phyloP scores from a whole-genome alignment of 257 asterid genomes.

The Nicotiana undulata region DNA sequence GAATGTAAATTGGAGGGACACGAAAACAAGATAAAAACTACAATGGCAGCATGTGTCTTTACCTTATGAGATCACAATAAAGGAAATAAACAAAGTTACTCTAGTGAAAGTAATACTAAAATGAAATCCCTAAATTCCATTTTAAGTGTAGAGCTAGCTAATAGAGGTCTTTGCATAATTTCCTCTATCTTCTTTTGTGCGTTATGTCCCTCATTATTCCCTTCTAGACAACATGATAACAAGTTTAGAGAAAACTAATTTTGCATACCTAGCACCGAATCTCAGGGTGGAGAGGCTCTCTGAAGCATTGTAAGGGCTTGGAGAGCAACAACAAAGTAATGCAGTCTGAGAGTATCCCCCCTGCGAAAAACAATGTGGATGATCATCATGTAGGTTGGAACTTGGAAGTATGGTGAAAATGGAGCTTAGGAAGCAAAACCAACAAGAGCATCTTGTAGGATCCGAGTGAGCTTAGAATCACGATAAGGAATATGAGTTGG shows the following conservation, averaged over 20 bases:
- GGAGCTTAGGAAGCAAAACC: constrained; percentile 26
- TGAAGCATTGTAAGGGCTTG: constrained; percentile 66
- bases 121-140: neutral
- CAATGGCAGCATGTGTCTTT: neutral
- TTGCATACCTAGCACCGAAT: constrained; percentile 70
- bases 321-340: constrained; percentile 87
- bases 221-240: neutral
- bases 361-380: constrained; percentile 36
- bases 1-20: neutral
- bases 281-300: constrained; percentile 85
- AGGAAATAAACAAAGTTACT: neutral
- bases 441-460: constrained; percentile 77
- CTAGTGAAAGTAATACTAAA: neutral
- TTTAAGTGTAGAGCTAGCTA: neutral
- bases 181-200: neutral
- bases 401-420: neutral
- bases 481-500: constrained; percentile 72
- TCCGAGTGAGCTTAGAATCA: constrained; percentile 83
- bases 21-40: neutral
- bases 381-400: constrained; percentile 6
- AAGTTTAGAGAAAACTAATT: neutral
- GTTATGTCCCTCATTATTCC: neutral
- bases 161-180: neutral
- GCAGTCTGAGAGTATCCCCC: constrained; percentile 78
- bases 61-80: neutral